Evolutionary conservation across 1,139 yeast species (phyloP).

Genomic region (Geotrichum aggregatum): DNA sequence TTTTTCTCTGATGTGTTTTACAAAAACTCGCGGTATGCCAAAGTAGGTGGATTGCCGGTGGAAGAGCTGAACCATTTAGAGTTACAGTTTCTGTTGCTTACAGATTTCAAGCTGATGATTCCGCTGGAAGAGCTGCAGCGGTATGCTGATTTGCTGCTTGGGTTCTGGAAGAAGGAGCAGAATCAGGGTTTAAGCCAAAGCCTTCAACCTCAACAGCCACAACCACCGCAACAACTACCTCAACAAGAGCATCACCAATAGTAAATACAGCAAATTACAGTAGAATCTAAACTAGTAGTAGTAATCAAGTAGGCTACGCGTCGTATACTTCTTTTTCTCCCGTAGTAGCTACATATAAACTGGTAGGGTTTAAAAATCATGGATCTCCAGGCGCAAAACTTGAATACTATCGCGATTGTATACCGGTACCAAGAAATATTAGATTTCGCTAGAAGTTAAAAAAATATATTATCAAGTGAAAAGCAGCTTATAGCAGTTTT

Average conservation of each 20-base stretch:
- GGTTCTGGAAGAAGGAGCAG: conserved; percentile 76
- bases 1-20: conserved; percentile 94
- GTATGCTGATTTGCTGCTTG: conserved; percentile 78
- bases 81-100: conserved; percentile 74
- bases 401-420: background rate
- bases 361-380: no score
- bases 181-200: background rate
- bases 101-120: conserved; percentile 84
- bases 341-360: no score
- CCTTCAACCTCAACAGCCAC: background rate
- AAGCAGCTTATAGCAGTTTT: conserved; percentile 24
- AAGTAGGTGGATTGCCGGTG: conserved; percentile 93
- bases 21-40: conserved; percentile 92
- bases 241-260: background rate
- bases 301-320: no score
- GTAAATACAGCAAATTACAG: no score
- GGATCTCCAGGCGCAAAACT: background rate
- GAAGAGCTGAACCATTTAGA: conserved; percentile 92
- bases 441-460: background rate
- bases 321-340: no score
- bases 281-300: no score
- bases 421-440: background rate
- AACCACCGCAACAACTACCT: background rate
- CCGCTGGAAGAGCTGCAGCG: conserved; percentile 86
- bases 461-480: background rate